Evolutionary conservation across 441 rosid species (phyloP).

Genomic region (Arabidopsis lyrata): DNA sequence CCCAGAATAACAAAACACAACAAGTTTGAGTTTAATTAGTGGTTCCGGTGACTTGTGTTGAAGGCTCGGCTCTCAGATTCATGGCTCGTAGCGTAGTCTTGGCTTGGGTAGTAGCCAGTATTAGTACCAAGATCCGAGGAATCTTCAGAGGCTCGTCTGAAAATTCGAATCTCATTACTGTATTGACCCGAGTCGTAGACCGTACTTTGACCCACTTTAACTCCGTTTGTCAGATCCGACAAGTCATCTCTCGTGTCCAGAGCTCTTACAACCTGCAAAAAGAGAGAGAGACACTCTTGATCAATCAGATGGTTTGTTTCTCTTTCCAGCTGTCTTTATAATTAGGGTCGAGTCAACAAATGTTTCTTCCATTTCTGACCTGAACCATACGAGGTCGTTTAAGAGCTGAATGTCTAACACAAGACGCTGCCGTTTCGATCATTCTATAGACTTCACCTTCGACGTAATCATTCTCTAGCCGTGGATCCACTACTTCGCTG

Average conservation of each 20-base stretch:
- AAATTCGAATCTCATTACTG: constrained; percentile 66
- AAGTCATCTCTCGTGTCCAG: constrained; percentile 67
- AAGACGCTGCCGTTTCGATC: constrained; percentile 91
- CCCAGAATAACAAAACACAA: constrained; percentile 6
- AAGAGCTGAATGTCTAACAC: constrained; percentile 79
- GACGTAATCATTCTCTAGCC: constrained; percentile 65
- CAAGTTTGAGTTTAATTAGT: background rate
- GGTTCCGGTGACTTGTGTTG: constrained; percentile 24
- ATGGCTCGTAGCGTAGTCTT: constrained; percentile 28
- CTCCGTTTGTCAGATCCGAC: constrained; percentile 81
- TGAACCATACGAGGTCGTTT: constrained; percentile 91
- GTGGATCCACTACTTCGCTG: constrained; percentile 67
- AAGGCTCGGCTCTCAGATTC: constrained; percentile 45
- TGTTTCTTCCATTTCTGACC: constrained; percentile 46
- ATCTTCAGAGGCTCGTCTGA: constrained; percentile 55
- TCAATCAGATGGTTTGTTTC: constrained; percentile 6
- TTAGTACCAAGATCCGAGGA: constrained; percentile 37
- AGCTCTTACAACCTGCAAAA: constrained; percentile 73
- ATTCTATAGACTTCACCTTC: constrained; percentile 74
- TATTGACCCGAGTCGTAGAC: constrained; percentile 74
- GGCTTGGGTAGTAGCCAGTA: constrained; percentile 37
- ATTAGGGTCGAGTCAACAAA: background rate
- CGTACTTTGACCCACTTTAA: constrained; percentile 84
- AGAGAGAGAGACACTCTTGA: background rate
- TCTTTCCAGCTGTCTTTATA: background rate